Percentiles rank a stretch among this genome's conserved stretches.
phyloP scores from a whole-genome alignment of 768 basidiomycete species.

The Russula vinacea region DNA sequence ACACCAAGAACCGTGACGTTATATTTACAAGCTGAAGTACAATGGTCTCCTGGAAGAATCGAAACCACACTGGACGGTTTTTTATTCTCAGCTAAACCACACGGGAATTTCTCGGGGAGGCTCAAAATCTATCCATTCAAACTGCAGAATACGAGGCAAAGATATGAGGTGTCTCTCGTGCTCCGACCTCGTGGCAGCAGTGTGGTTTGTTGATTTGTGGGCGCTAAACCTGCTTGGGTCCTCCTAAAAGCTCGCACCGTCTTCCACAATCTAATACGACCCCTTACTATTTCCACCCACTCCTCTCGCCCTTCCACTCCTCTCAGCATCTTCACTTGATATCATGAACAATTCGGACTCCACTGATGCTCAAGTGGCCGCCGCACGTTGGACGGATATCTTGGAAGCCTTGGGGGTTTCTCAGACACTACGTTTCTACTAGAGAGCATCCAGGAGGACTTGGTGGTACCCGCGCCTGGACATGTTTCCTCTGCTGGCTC shows the following conservation, averaged over 20 bases:
- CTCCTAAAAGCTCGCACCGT: neutral
- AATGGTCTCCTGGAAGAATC: neutral
- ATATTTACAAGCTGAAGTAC: neutral
- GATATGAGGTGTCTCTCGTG: neutral
- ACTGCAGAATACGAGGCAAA: neutral
- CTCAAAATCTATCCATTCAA: neutral
- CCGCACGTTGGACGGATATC: neutral
- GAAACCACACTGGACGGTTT: neutral
- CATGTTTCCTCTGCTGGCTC: neutral
- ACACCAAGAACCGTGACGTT: neutral
- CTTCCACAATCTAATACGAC: neutral
- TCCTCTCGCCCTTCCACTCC: neutral
- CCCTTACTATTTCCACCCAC: neutral
- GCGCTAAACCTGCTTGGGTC: neutral
- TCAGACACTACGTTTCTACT: neutral
- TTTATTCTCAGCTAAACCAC: neutral
- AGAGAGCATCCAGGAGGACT: neutral
- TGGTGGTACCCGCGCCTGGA: neutral
- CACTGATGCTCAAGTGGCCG: neutral
- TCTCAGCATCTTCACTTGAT: neutral
- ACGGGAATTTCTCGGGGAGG: neutral
- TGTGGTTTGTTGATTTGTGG: neutral
- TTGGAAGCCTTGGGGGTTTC: neutral
- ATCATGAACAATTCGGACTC: neutral
- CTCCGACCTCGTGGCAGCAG: neutral